A percentile compares a stretch with the other conserved stretches of the same genome.
Conservation (phyloP, 306 rosid species). For the Sindora glabra region DNA sequence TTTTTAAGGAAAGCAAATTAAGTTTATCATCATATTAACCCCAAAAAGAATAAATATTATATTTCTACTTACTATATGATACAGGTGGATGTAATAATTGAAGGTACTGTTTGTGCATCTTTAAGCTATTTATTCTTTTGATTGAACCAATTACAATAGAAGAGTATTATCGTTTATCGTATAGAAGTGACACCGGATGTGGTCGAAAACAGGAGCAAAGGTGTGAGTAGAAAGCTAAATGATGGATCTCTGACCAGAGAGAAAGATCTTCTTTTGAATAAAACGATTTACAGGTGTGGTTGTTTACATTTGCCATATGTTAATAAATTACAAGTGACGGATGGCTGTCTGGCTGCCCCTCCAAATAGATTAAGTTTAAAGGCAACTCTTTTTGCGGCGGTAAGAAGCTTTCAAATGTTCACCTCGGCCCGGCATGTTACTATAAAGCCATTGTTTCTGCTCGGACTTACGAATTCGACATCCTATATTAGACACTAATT, state of each 20-base stretch:
- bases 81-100: no score
- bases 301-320: constrained; percentile 14
- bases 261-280: neutral
- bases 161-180: neutral
- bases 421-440: no score
- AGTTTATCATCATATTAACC: no score
- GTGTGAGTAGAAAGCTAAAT: constrained; percentile 7
- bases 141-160: neutral
- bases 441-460: no score
- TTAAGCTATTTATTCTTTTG: neutral
- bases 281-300: constrained; percentile 18
- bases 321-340: neutral
- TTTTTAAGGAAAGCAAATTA: no score
- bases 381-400: no score
- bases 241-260: constrained; percentile 5
- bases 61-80: no score
- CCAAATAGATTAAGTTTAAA: neutral
- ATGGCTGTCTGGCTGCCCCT: neutral
- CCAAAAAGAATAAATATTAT: no score
- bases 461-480: no score
- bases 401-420: no score
- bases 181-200: neutral
- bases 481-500: no score
- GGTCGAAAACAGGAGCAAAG: neutral
- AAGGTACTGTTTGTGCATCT: neutral